phyloP scores from a whole-genome alignment of 176 grass and related monocot species.

The Microstegium vimineum region DNA sequence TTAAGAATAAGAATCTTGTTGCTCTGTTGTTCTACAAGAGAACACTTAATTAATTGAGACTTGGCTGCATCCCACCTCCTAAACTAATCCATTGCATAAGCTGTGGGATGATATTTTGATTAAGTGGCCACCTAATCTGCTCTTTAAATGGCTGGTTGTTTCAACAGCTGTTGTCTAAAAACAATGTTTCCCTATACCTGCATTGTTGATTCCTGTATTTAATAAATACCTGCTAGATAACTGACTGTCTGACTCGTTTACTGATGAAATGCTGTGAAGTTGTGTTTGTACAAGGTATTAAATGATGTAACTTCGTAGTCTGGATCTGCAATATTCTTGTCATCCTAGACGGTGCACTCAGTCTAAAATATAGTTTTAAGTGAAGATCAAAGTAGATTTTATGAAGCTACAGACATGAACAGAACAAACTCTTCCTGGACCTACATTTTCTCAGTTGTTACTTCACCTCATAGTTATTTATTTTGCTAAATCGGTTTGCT shows the following conservation, averaged over 20 bases:
- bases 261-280: not conserved
- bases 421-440: not conserved
- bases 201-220: not conserved
- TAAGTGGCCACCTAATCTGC: not conserved
- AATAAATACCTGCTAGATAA: not conserved
- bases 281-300: not conserved
- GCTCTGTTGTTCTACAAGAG: not conserved
- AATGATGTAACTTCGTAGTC: not conserved
- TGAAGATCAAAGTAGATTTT: not conserved
- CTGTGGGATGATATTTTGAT: not conserved
- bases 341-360: not conserved
- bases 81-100: not conserved
- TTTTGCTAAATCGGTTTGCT: not conserved
- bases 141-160: not conserved
- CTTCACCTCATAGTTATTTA: not conserved
- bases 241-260: not conserved
- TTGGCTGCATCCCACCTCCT: not conserved
- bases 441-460: not conserved
- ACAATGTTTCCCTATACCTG: not conserved
- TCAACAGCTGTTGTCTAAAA: not conserved
- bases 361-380: not conserved
- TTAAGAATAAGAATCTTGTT: conserved; percentile 5
- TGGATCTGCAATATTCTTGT: not conserved
- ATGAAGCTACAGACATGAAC: not conserved
- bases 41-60: not conserved